These are phyloP conservation scores for Didymella glomerata DNA, from an alignment of 2,329 filamentous ascomycete genomes.

Conservation along the genomic window DNA sequence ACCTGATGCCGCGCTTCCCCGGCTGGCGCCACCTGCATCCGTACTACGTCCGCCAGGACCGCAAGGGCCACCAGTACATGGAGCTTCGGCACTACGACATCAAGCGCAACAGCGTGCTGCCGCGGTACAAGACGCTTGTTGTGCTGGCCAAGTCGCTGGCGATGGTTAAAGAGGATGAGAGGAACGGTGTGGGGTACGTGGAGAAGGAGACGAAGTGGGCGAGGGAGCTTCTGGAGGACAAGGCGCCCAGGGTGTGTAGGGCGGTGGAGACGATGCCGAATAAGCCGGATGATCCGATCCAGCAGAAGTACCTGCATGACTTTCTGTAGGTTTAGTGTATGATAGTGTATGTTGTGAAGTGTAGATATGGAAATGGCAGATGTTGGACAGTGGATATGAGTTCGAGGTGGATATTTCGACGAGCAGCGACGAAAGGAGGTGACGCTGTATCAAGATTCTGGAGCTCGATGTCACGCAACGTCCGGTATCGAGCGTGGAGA, in stretches of 20 bases:
- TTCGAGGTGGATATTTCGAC: background rate
- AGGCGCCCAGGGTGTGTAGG: conserved; percentile 51
- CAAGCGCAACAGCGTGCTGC: conserved; percentile 42
- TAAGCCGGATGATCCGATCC: conserved; percentile 41
- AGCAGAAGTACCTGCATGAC: conserved; percentile 36
- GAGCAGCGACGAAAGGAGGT: background rate
- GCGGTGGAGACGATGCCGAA: conserved; percentile 57
- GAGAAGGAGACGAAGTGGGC: conserved; percentile 29
- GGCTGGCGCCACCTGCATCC: conserved; percentile 66
- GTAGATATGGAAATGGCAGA: background rate
- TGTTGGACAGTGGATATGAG: background rate
- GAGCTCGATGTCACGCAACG: background rate
- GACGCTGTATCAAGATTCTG: background rate
- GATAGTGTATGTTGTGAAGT: conserved; percentile 2
- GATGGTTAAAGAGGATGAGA: conserved; percentile 48
- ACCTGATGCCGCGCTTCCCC: conserved; percentile 79
- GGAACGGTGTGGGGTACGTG: conserved; percentile 39
- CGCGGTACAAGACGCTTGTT: conserved; percentile 56
- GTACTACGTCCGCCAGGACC: conserved; percentile 35
- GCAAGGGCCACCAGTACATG: conserved; percentile 39
- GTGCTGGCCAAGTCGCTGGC: conserved; percentile 51
- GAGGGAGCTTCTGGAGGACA: conserved; percentile 42
- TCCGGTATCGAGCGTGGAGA: conserved; percentile 2
- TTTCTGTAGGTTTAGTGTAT: background rate
- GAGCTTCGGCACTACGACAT: conserved; percentile 41